phyloP scores from a whole-genome alignment of 2,329 filamentous ascomycete genomes.

The Boeremia exigua region DNA sequence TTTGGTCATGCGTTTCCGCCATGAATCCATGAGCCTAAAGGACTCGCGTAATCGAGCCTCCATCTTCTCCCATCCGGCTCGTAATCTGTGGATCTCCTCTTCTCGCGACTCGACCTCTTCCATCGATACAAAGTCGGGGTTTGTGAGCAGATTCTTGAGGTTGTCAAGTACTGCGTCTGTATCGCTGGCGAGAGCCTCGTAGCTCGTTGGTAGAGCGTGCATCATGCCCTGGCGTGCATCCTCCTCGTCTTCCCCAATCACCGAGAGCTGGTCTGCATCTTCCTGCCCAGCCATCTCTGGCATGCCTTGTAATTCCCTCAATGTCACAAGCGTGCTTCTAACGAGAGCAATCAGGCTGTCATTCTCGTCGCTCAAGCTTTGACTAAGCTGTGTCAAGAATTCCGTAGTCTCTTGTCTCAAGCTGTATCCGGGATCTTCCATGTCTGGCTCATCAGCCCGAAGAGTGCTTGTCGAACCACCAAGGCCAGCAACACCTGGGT shows the following conservation, averaged over 20 bases:
- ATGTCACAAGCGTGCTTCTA: conserved; percentile 70
- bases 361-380: conserved; percentile 88
- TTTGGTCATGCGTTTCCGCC: conserved; percentile 80
- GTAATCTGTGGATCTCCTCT: conserved; percentile 83
- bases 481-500: conserved; percentile 41
- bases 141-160: conserved; percentile 83
- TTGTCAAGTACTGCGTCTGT: conserved; percentile 81
- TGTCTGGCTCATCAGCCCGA: conserved; percentile 60
- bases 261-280: conserved; percentile 34
- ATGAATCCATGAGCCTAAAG: conserved; percentile 87
- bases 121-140: conserved; percentile 93
- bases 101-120: conserved; percentile 94
- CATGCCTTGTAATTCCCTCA: conserved; percentile 69
- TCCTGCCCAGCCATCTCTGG: conserved; percentile 42
- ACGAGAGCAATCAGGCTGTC: conserved; percentile 78
- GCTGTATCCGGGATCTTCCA: conserved; percentile 67
- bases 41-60: conserved; percentile 89
- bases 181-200: conserved; percentile 73
- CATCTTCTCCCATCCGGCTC: conserved; percentile 92
- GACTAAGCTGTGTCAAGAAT: conserved; percentile 84
- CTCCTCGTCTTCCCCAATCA: conserved; percentile 43
- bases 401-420: conserved; percentile 87
- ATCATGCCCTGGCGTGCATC: conserved; percentile 41
- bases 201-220: conserved; percentile 61
- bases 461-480: conserved; percentile 46